These are phyloP conservation scores for Teratosphaeria zuluensis DNA, from an alignment of 2,329 filamentous ascomycete genomes.

Conservation along the genomic window DNA sequence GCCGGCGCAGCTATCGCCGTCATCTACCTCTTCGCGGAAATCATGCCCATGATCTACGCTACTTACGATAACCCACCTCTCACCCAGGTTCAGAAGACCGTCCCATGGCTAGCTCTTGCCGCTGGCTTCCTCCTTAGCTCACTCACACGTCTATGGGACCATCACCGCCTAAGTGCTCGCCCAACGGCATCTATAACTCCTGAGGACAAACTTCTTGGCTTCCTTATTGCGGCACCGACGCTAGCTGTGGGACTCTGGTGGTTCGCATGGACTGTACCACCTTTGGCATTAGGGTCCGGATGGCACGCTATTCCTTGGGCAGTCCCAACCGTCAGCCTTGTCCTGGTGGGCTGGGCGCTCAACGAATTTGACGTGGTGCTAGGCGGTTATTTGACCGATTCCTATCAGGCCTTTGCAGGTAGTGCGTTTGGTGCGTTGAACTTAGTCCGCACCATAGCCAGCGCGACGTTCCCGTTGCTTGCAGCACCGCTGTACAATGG, in stretches of 20 bases:
- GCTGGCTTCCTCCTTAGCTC: slow-evolving; percentile 32
- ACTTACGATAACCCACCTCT: slow-evolving; percentile 39
- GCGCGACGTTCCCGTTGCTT: neutral
- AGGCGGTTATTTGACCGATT: neutral
- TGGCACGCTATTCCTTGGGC: neutral
- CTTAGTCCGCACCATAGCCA: neutral
- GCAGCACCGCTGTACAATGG: neutral
- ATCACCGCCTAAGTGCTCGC: slow-evolving; percentile 26
- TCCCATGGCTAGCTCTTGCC: slow-evolving; percentile 37
- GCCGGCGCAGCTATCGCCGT: slow-evolving; percentile 13
- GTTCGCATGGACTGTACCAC: slow-evolving; percentile 41
- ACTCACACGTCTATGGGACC: slow-evolving; percentile 30
- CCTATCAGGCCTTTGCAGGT: neutral
- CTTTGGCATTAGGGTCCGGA: slow-evolving; percentile 8
- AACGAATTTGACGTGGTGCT: neutral
- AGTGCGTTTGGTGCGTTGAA: neutral
- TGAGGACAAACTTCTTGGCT: slow-evolving; percentile 40
- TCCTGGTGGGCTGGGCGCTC: neutral
- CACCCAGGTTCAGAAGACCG: neutral
- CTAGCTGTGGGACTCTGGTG: slow-evolving; percentile 36
- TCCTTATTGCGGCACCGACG: slow-evolving; percentile 34
- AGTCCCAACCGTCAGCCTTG: neutral
- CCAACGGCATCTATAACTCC: slow-evolving; percentile 23
- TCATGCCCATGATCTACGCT: slow-evolving; percentile 21
- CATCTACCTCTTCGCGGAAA: slow-evolving; percentile 40